Conservation (phyloP, 2,329 filamentous ascomycete genomes). For the Penicillium sp. region DNA sequence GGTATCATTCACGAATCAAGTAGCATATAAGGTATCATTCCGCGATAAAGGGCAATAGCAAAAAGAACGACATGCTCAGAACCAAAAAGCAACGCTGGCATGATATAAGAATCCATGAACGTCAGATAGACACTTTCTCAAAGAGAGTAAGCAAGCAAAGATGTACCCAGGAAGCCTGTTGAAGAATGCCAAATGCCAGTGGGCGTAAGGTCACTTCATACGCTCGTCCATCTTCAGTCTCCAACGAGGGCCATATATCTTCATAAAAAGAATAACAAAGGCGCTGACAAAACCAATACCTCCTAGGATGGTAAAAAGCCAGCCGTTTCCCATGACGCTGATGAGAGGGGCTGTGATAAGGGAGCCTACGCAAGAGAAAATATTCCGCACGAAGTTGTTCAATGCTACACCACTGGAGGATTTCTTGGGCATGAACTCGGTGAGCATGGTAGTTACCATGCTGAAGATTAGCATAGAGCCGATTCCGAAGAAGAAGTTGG, state of each 20-base stretch:
- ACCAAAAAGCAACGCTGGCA: neutral
- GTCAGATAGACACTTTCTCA: neutral
- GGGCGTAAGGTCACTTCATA: neutral
- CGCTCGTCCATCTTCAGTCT: slow-evolving; percentile 59
- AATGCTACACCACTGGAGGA: slow-evolving; percentile 73
- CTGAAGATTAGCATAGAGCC: slow-evolving; percentile 78
- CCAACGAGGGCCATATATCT: slow-evolving; percentile 63
- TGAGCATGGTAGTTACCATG: slow-evolving; percentile 76
- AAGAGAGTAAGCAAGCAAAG: neutral
- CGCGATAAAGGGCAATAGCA: neutral
- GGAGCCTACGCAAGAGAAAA: slow-evolving; percentile 70
- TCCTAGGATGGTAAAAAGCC: slow-evolving; percentile 68
- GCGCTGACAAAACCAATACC: slow-evolving; percentile 59
- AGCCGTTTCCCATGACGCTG: slow-evolving; percentile 69
- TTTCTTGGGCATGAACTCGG: slow-evolving; percentile 74
- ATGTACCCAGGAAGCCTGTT: neutral
- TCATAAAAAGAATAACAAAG: slow-evolving; percentile 62
- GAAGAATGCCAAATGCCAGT: neutral
- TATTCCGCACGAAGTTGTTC: slow-evolving; percentile 80
- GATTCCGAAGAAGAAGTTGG: slow-evolving; percentile 72
- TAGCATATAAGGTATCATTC: neutral
- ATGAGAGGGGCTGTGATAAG: slow-evolving; percentile 72
- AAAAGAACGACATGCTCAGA: neutral
- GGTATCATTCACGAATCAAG: neutral
- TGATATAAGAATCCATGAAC: neutral